These are phyloP conservation scores for Hypoxylon subgilvum DNA, from an alignment of 495 filamentous ascomycete genomes.

Conservation along the genomic window DNA sequence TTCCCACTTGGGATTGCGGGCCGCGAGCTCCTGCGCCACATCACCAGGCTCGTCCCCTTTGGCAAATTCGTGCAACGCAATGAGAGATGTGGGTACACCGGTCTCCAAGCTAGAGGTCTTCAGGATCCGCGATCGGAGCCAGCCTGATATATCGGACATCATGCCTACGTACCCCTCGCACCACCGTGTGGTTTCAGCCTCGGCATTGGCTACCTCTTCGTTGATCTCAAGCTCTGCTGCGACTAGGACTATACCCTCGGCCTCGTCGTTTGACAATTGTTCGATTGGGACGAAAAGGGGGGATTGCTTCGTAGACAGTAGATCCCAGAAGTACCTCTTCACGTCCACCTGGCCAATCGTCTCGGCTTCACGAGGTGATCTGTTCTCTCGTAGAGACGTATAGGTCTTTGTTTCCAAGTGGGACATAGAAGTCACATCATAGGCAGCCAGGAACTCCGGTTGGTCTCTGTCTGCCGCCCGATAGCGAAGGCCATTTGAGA, in stretches of 20 bases:
- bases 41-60: conserved; percentile 68
- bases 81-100: conserved; percentile 57
- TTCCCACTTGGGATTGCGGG: conserved; percentile 61
- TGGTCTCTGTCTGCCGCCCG: conserved; percentile 64
- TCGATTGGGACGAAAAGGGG: conserved; percentile 64
- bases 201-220: conserved; percentile 55
- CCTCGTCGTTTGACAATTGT: conserved; percentile 62
- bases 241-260: conserved; percentile 65
- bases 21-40: conserved; percentile 65
- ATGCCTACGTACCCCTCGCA: conserved; percentile 77
- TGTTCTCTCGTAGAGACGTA: conserved; percentile 68
- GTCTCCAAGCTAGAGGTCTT: conserved; percentile 62
- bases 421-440: conserved; percentile 78
- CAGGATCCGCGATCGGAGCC: conserved; percentile 72
- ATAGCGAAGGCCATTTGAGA: conserved; percentile 78
- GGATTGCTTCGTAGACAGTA: conserved; percentile 59
- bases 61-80: conserved; percentile 74
- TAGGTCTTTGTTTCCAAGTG: conserved; percentile 71
- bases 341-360: conserved; percentile 78
- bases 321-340: conserved; percentile 70
- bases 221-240: conserved; percentile 65
- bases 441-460: conserved; percentile 77
- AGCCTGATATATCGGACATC: conserved; percentile 75
- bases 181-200: conserved; percentile 68
- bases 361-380: conserved; percentile 73